Percentiles rank a stretch among this genome's conserved stretches.
Evolutionary conservation across 192 early-diverging fungal genomes (phyloP).

Genomic region (Backusella macrospora): DNA sequence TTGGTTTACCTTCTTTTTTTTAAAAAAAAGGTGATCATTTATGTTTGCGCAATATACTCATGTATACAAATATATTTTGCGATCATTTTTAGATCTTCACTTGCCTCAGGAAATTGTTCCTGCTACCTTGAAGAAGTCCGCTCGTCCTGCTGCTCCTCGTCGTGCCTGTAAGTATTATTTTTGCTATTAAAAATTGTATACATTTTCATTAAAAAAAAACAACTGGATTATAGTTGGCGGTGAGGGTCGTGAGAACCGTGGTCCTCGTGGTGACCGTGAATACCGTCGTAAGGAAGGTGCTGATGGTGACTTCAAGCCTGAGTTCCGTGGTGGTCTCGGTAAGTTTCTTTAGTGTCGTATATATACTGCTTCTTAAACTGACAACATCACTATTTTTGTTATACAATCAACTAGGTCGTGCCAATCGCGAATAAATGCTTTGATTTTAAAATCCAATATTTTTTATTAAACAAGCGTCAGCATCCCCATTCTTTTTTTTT

Average conservation of each 20-base stretch:
- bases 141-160: slow-evolving; percentile 67
- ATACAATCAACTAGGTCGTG: slow-evolving; percentile 62
- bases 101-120: slow-evolving; percentile 97
- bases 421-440: slow-evolving; percentile 40
- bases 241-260: slow-evolving; percentile 61
- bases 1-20: not conserved
- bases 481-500: not conserved
- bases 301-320: slow-evolving; percentile 92
- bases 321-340: slow-evolving; percentile 84
- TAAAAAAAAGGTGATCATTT: no score
- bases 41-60: not conserved
- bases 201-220: not conserved
- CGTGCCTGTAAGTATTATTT: slow-evolving; percentile 54
- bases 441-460: not conserved
- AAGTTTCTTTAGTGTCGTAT: slow-evolving; percentile 20
- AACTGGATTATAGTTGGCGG: slow-evolving; percentile 50
- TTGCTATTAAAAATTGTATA: no score
- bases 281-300: slow-evolving; percentile 95
- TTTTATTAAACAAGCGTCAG: not conserved
- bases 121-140: slow-evolving; percentile 95
- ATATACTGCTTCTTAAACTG: not conserved
- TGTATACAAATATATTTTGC: not conserved
- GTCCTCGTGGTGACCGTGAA: slow-evolving; percentile 77
- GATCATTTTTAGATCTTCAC: slow-evolving; percentile 71
- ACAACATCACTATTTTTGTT: not conserved